Evolutionary conservation across 805 yeast species (phyloP), one percentile per base, ranked within the genome.

Genomic region (Metschnikowia henanensis): DNA sequence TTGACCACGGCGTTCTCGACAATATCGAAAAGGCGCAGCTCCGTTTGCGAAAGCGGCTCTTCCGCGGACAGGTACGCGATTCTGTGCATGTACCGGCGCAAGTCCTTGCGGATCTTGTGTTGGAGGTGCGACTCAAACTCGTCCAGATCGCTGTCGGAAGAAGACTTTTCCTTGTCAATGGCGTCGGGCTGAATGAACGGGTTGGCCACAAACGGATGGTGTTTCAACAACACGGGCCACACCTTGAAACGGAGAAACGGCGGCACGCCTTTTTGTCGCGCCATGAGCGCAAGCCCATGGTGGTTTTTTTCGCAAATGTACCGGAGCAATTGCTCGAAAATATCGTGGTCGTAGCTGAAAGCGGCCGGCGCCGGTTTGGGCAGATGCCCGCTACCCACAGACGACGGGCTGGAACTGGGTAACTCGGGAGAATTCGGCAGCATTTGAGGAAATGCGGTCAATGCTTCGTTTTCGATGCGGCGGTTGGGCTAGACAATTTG

Each of bases 211-310:
- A 83, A 87, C 1, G 97, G 97, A 61, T 91, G 97, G 55, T 81
- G 81, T 52, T 82, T 82, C 45, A 91, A 64, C 39, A 91, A 63
- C 4, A 87, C 65, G 1, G 97, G 96, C 97, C 97, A 91, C 6
- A 87, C 85, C 44, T 76, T 71, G 52, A 80, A 81, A 47, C 98
- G 74, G 41, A 89, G 69, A 45, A 81, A 76, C 1, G 95, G 92
- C 1, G 97, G 97, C 21, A 90, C 72, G 3, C 98, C 97, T 44
- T 81, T 71, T 51, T 84, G 90, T 50, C 96, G 75, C 5, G 96
- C 92, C 6, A 91, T 64, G 51, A 80, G 70, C 1, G 97, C 95
- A 36, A 91, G 65, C 0, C 90, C 87, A 36, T 83, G 81, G 45
- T 83, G 83, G 57, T 91, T 86, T 45, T 78, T 79, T 15, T 73